Evolutionary conservation across 345 rosid species (phyloP).

Genomic region (Hibiscus trionum): DNA sequence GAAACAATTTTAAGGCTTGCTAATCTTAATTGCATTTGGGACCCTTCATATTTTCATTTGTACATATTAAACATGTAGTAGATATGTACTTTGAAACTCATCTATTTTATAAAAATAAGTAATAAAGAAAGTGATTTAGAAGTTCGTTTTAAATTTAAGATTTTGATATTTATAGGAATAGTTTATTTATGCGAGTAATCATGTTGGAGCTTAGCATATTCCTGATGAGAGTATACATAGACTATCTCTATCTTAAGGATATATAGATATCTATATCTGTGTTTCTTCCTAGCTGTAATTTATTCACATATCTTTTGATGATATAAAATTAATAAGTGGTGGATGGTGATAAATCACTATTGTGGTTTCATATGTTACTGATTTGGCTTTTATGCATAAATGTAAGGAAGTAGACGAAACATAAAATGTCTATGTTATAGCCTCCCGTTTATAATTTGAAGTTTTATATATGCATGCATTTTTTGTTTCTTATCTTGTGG

Average conservation of each 20-base stretch:
- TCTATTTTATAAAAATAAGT: too few species aligned
- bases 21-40: not conserved
- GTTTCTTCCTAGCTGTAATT: not conserved
- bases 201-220: not conserved
- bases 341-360: not conserved
- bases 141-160: not conserved
- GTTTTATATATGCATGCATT: not conserved
- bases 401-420: not conserved
- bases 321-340: not conserved
- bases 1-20: not conserved
- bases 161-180: not conserved
- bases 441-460: not conserved
- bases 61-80: not conserved
- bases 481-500: not conserved
- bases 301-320: not conserved
- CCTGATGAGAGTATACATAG: not conserved
- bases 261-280: not conserved
- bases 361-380: not conserved
- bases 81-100: not conserved
- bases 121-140: not conserved
- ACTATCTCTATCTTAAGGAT: not conserved
- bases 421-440: not conserved
- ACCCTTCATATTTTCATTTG: not conserved
- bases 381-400: not conserved
- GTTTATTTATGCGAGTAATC: not conserved